A percentile compares a stretch with the other conserved stretches of the same genome.
These are phyloP conservation scores for Centrapalus pauciflorus DNA, from an alignment of 129 eudicot species.

Conservation along the genomic window DNA sequence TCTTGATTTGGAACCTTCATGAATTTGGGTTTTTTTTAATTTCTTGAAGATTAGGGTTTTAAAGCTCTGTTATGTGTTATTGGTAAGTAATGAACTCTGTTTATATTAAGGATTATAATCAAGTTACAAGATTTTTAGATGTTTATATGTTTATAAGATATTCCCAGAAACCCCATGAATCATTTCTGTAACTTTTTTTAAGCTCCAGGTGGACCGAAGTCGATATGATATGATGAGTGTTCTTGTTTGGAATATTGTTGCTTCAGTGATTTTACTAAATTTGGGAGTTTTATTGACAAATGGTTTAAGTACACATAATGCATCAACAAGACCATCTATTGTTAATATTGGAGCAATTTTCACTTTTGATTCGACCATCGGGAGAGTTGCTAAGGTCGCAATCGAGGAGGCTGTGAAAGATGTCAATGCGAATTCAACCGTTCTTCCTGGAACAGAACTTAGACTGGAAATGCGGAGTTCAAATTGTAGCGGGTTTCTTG, in stretches of 20 bases:
- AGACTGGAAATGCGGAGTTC: slow-evolving; percentile 46
- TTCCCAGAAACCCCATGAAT: slow-evolving; percentile 20
- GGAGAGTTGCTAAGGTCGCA: slow-evolving; percentile 78
- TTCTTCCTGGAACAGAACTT: slow-evolving; percentile 67
- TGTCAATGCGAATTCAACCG: slow-evolving; percentile 53
- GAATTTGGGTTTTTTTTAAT: background rate
- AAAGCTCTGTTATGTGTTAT: slow-evolving; percentile 3
- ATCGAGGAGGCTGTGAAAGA: slow-evolving; percentile 83
- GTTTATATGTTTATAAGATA: background rate
- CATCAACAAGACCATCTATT: slow-evolving; percentile 58
- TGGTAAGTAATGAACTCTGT: slow-evolving; percentile 2
- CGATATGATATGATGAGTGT: slow-evolving; percentile 28
- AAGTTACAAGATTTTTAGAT: background rate
- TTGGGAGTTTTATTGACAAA: slow-evolving; percentile 32
- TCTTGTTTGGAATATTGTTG: slow-evolving; percentile 26
- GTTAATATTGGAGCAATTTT: slow-evolving; percentile 84
- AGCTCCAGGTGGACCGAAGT: slow-evolving; percentile 20
- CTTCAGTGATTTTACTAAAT: slow-evolving; percentile 22
- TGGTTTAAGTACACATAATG: slow-evolving; percentile 45
- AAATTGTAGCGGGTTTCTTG: slow-evolving; percentile 91
- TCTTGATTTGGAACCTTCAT: background rate
- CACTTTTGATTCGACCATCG: slow-evolving; percentile 73
- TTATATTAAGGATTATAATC: background rate
- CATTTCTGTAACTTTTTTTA: slow-evolving; percentile 2
- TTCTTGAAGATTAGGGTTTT: slow-evolving; percentile 20